Percentiles rank a stretch among this genome's conserved stretches.
Conservation (phyloP, 257 asterid species). For the Solanum piurae region DNA sequence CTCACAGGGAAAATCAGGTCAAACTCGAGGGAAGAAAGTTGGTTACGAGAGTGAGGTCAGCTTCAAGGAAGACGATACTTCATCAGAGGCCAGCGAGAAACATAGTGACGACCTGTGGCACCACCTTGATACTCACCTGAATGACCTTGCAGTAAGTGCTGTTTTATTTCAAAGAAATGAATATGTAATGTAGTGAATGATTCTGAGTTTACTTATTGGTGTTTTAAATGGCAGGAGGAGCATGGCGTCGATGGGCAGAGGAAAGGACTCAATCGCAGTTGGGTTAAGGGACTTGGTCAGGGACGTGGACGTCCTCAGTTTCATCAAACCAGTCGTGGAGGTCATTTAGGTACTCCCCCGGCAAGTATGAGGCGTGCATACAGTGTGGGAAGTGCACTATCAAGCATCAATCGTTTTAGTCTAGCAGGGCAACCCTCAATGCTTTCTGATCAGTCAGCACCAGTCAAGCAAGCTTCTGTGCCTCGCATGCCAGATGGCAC, state of each 20-base stretch:
- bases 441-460: slow-evolving; percentile 23
- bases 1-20: slow-evolving; percentile 44
- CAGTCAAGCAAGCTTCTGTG: slow-evolving; percentile 35
- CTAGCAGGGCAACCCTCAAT: not conserved
- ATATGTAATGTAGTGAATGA: not conserved
- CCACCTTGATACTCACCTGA: slow-evolving; percentile 23
- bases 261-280: slow-evolving; percentile 31
- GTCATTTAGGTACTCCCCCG: slow-evolving; percentile 12
- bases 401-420: not conserved
- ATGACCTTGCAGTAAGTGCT: slow-evolving; percentile 37
- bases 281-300: slow-evolving; percentile 34
- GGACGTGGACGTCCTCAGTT: slow-evolving; percentile 18
- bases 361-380: slow-evolving; percentile 1
- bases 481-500: slow-evolving; percentile 99
- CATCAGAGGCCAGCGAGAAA: slow-evolving; percentile 22
- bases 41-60: slow-evolving; percentile 43
- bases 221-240: slow-evolving; percentile 20
- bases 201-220: not conserved
- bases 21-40: slow-evolving; percentile 36
- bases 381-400: not conserved
- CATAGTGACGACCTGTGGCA: slow-evolving; percentile 17
- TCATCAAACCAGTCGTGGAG: slow-evolving; percentile 24
- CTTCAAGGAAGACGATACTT: slow-evolving; percentile 42
- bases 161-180: not conserved
- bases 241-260: slow-evolving; percentile 21